A percentile compares a stretch with the other conserved stretches of the same genome.
Evolutionary conservation across 2,329 filamentous ascomycete species (phyloP).

Genomic region (Colletotrichum sp.): DNA sequence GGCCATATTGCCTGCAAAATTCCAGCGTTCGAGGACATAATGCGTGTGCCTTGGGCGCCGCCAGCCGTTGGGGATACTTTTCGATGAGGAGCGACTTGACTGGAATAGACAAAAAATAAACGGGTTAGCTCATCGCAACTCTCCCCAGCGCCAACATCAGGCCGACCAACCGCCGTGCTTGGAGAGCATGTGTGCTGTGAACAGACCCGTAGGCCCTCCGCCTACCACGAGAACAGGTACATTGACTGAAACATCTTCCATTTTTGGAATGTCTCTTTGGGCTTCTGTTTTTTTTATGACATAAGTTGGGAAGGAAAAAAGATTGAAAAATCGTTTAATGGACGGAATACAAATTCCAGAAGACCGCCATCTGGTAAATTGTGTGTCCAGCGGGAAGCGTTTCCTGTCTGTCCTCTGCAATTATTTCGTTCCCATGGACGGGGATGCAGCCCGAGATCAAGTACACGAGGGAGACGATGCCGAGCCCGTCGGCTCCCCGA

Average conservation of each 20-base stretch:
- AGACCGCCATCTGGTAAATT: not conserved
- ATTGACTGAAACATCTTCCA: slow-evolving; percentile 11
- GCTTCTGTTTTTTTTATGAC: not conserved
- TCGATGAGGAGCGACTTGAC: slow-evolving; percentile 34
- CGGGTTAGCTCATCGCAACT: slow-evolving; percentile 24
- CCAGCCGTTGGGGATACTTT: slow-evolving; percentile 31
- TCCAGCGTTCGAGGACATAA: slow-evolving; percentile 17
- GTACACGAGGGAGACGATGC: not conserved
- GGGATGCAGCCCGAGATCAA: not conserved
- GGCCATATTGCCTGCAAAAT: slow-evolving; percentile 18
- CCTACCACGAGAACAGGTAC: slow-evolving; percentile 40
- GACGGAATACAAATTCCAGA: not conserved
- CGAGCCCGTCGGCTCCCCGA: not conserved
- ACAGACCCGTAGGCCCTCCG: slow-evolving; percentile 38
- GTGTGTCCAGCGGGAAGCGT: not conserved
- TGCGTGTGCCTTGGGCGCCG: slow-evolving; percentile 26
- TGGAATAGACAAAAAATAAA: not conserved
- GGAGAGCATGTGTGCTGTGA: slow-evolving; percentile 35
- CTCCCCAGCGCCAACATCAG: not conserved
- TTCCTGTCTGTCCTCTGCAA: not conserved
- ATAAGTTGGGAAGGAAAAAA: not conserved
- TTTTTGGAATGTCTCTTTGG: not conserved
- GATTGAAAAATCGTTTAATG: not conserved
- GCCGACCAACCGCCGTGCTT: slow-evolving; percentile 14
- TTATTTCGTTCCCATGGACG: not conserved